phyloP scores from a whole-genome alignment of 495 filamentous ascomycete species.

The Pseudomonodictys pantanalensis region DNA sequence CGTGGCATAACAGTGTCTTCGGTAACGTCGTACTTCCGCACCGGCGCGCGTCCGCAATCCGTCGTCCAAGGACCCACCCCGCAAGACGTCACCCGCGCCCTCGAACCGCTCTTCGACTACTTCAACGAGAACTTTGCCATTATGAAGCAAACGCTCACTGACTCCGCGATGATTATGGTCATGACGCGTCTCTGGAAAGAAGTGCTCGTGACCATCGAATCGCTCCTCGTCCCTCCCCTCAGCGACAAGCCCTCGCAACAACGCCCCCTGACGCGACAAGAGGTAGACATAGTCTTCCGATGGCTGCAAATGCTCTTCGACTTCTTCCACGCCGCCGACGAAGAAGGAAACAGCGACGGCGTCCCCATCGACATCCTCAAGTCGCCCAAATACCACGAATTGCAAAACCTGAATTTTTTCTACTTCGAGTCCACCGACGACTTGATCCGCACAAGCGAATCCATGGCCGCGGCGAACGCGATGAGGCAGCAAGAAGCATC shows the following conservation, averaged over 20 bases:
- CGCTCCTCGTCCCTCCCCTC: constrained; percentile 85
- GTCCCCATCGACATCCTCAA: constrained; percentile 88
- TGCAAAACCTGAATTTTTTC: constrained; percentile 94
- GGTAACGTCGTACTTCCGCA: constrained; percentile 75
- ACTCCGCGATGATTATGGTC: constrained; percentile 89
- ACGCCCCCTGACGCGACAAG: constrained; percentile 78
- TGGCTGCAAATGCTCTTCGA: constrained; percentile 89
- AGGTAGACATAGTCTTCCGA: constrained; percentile 90
- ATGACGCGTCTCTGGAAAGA: constrained; percentile 99
- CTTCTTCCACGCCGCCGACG: constrained; percentile 93
- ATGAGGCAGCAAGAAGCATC: constrained; percentile 65
- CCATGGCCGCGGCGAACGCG: constrained; percentile 89
- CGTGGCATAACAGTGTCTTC: constrained; percentile 70
- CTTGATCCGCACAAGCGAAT: constrained; percentile 86
- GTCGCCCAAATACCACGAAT: constrained; percentile 96
- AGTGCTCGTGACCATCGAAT: constrained; percentile 86
- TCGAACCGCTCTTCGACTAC: constrained; percentile 89
- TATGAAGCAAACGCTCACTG: constrained; percentile 93
- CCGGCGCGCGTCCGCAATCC: constrained; percentile 52
- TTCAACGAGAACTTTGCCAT: constrained; percentile 99
- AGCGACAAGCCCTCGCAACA: constrained; percentile 94
- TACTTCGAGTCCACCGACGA: constrained; percentile 92
- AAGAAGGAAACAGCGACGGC: constrained; percentile 79
- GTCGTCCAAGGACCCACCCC: constrained; percentile 58
- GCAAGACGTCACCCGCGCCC: constrained; percentile 71